Base-by-base conservation (phyloP, 768 basidiomycete species). In the Boletus subcaerulescens region DNA sequence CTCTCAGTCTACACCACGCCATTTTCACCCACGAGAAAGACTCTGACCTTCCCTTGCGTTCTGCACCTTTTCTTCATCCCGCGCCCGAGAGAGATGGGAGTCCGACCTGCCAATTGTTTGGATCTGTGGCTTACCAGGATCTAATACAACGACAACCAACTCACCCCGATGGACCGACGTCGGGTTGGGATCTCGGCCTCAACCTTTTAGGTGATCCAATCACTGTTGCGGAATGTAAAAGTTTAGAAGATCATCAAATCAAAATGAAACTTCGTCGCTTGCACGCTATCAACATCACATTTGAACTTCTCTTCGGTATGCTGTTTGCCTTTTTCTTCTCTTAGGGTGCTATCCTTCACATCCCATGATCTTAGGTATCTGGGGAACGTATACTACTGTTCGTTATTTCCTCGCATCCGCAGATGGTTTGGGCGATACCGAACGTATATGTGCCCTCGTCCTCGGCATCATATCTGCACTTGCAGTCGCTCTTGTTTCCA, bases 361-460 rank as follows among this genome's bases (percentile, higher is more conserved):
- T 42, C 20, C 12, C 24, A 20, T 39, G 11, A 48, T 14, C 13
- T 3, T 51, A 87, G 86, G 73, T 56, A 66, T 65, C 29, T 91
- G 87, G 85, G 78, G 81, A 26, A 64, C 74, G 9, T 90, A 87
- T 66, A 85, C 78, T 56, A 75, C 80, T 7, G 66, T 83, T 49
- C 84, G 87, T 42, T 91, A 90, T 65, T 84, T 79, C 61, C 61
- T 89, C 12, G 83, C 85, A 4, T 85, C 79, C 60, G 72, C 71
- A 5, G 76, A 77, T 44, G 71, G 71, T 53, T 69, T 82, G 12
- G 72, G 72, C 10, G 59, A 77, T 8, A 73, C 78, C 11, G 67
- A 55, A 79, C 52, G 72, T 75, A 33, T 67, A 76, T 62, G 48
- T 48, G 45, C 73, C 0, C 55, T 77, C 29, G 60, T 66, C 7